Evolutionary conservation across 2,329 filamentous ascomycete genomes (phyloP).

Genomic region (Neonectria coccinea): DNA sequence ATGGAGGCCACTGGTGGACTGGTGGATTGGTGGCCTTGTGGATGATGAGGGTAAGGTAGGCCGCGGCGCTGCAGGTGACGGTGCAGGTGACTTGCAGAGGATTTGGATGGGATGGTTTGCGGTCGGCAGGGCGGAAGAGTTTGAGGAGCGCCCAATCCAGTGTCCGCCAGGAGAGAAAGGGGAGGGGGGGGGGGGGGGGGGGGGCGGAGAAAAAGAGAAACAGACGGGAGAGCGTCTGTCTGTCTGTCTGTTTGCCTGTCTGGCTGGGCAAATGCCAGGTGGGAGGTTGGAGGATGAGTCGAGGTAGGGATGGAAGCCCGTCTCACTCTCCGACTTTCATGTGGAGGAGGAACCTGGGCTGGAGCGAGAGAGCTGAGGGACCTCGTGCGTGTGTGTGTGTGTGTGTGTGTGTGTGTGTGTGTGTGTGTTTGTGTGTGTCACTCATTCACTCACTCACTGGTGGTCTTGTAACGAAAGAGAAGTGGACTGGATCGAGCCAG

Average conservation of each 20-base stretch:
- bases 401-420: too few relatives aligned
- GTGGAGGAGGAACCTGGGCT: conserved; percentile 26
- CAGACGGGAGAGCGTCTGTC: conserved; percentile 15
- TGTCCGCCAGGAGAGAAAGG: neutral
- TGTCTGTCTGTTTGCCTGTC: conserved; percentile 19
- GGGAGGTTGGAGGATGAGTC: conserved; percentile 27
- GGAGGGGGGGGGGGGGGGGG: too few relatives aligned
- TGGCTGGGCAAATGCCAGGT: conserved; percentile 23
- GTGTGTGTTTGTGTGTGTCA: too few relatives aligned
- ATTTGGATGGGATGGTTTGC: conserved; percentile 16
- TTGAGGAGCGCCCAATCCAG: neutral
- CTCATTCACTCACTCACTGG: too few relatives aligned
- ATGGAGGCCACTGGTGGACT: conserved; percentile 1
- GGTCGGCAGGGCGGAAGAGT: conserved; percentile 3
- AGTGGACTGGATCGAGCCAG: conserved; percentile 20
- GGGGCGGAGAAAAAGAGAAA: conserved; percentile 1
- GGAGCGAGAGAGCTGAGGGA: conserved; percentile 1
- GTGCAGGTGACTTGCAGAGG: conserved; percentile 19
- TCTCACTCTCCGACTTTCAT: conserved; percentile 37
- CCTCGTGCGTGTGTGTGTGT: too few relatives aligned
- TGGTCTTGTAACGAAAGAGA: neutral
- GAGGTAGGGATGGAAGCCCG: conserved; percentile 29
- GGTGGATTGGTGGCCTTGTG: neutral
- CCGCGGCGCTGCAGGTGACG: conserved; percentile 28
- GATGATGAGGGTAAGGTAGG: conserved; percentile 4